Percentiles rank a stretch among this genome's conserved stretches.
Evolutionary conservation across 495 filamentous ascomycete species (phyloP).

Genomic region (Penicillium bovifimosum): DNA sequence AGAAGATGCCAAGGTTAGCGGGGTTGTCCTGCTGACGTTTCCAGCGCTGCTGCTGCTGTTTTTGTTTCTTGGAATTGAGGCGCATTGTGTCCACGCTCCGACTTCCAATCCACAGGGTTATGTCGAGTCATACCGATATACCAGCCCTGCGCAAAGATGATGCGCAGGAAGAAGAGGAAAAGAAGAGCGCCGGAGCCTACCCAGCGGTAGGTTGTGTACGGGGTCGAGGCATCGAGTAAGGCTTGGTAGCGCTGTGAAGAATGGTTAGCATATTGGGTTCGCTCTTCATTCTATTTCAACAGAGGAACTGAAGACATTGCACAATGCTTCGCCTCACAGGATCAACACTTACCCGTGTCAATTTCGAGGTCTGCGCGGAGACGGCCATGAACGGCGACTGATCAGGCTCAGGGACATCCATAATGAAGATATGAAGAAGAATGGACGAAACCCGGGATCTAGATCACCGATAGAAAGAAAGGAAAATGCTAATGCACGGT

Average conservation of each 20-base stretch:
- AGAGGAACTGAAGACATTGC: constrained; percentile 7
- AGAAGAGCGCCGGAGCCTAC: constrained; percentile 68
- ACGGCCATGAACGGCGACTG: constrained; percentile 80
- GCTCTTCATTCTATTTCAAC: neutral
- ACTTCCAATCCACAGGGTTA: too few species aligned
- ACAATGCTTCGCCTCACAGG: constrained; percentile 12
- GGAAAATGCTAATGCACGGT: constrained; percentile 10
- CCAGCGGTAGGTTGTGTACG: constrained; percentile 86
- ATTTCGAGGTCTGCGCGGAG: constrained; percentile 71
- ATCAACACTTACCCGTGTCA: constrained; percentile 57
- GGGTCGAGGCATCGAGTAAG: constrained; percentile 86
- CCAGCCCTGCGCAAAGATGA: constrained; percentile 91
- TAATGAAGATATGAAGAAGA: constrained; percentile 31
- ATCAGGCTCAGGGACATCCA: constrained; percentile 77
- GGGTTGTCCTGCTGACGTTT: neutral
- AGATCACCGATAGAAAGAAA: constrained; percentile 10
- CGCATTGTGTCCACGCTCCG: neutral
- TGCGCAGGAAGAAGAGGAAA: constrained; percentile 76
- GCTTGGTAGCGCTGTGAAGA: constrained; percentile 79
- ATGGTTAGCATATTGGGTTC: constrained; percentile 10
- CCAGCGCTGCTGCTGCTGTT: neutral
- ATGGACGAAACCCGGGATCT: neutral
- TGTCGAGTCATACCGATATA: constrained; percentile 73
- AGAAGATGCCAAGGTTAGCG: constrained; percentile 4
- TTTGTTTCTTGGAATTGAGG: neutral